These are phyloP conservation scores for Fusarium ambrosium DNA, from an alignment of 2,329 filamentous ascomycete species.

Conservation along the genomic window DNA sequence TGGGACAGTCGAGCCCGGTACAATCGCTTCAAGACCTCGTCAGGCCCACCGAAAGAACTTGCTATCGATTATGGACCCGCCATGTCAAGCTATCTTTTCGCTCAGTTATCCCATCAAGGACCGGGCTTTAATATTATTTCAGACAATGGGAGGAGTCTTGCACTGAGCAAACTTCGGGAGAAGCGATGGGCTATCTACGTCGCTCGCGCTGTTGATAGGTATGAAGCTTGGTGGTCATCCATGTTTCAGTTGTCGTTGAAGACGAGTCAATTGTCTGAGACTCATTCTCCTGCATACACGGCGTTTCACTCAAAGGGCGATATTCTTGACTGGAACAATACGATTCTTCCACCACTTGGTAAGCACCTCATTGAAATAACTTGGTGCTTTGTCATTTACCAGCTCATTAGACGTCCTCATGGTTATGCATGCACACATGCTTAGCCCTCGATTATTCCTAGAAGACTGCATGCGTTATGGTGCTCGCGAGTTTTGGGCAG, in stretches of 20 bases:
- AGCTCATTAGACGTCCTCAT: constrained; percentile 70
- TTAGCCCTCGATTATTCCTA: constrained; percentile 69
- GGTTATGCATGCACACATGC: constrained; percentile 79
- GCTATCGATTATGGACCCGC: background rate
- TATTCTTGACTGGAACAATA: background rate
- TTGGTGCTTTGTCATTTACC: background rate
- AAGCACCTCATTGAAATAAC: background rate
- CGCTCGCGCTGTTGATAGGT: constrained; percentile 71
- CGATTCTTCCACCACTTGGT: constrained; percentile 8
- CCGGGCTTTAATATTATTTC: background rate
- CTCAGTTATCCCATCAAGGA: background rate
- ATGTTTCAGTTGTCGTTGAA: background rate
- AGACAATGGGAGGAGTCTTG: constrained; percentile 42
- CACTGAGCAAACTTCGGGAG: constrained; percentile 66
- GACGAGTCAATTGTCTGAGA: background rate
- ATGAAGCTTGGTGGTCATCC: constrained; percentile 68
- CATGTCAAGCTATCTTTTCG: background rate
- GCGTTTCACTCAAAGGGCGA: background rate
- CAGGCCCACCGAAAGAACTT: too few species aligned
- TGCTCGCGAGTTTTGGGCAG: background rate
- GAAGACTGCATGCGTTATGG: background rate
- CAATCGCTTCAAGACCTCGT: background rate
- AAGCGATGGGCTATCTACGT: constrained; percentile 77
- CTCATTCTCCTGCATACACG: background rate
- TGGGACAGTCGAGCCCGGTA: constrained; percentile 54